Evolutionary conservation across 495 filamentous ascomycete species (phyloP), one percentile per base, ranked within the genome.

Genomic region (Choiromyces venosus): DNA sequence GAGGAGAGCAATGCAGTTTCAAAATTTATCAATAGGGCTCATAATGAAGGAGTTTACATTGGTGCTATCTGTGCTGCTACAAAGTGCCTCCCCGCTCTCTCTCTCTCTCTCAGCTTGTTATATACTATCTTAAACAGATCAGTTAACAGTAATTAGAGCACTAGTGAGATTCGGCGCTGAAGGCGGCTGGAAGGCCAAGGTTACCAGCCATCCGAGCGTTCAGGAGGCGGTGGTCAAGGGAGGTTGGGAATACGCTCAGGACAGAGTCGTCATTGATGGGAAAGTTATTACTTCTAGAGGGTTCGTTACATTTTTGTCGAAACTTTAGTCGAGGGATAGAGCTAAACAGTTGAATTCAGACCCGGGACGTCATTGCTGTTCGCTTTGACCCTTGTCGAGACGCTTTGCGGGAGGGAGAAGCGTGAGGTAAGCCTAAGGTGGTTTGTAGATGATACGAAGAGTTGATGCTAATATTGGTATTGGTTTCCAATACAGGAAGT

Each of bases 171-270:
- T 61, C 21, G 38, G 64, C 36, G n/a, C 69, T 8, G 71, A 67
- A 29, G 74, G 66, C 37, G 74, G 37, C 29, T 66, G 35, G 33
- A 74, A 73, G 37, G 75, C 72, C 19, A 77, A 69, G 35, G 75
- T 77, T 73, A 77, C 75, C 1, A 77, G 75, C 12, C 75, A 77
- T 38, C 75, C 75, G n/a, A 76, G 75, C 18, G 74, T 77, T 40
- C 75, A 77, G 56, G 70, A 77, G 21, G 56, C 29, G 29, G 76
- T 77, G n/a, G 74, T 77, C 4, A 44, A 74, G 33, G 72, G 67
- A 40, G 74, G 75, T 10, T 77, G 75, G 75, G 74, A 77, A 25
- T 77, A 77, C 64, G 36, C 66, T 38, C 73, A 77, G 0, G 74
- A 76, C 52, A 77, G 61, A 29, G 66, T 73, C 6, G 75, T 77